Percentiles rank a stretch among this genome's conserved stretches.
Conservation (phyloP, 164 flowering plant genomes). For the Liquidambar formosana region DNA sequence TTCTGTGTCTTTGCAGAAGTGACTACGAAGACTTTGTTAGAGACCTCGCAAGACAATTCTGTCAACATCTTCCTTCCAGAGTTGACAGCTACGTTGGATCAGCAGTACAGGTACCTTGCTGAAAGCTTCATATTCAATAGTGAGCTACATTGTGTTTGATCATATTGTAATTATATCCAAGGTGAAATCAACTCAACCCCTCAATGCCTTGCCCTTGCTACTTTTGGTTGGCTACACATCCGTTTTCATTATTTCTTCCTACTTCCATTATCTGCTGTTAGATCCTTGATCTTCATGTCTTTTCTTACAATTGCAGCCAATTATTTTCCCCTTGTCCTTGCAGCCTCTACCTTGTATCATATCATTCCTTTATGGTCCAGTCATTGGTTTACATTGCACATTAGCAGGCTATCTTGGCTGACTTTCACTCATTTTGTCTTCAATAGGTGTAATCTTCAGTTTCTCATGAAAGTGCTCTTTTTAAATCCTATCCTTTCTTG, state of each 20-base stretch:
- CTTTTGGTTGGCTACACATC: no score
- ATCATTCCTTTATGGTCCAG: no score
- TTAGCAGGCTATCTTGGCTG: no score
- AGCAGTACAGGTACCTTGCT: slow-evolving; percentile 61
- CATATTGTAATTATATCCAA: background rate
- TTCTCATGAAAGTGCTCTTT: no score
- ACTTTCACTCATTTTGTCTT: no score
- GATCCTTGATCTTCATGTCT: background rate
- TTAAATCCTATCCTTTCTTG: no score
- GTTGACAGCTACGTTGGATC: slow-evolving; percentile 75
- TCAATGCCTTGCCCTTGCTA: background rate
- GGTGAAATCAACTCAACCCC: background rate
- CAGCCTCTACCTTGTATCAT: no score
- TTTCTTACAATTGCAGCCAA: no score
- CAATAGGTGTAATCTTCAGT: no score
- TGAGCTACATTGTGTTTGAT: background rate
- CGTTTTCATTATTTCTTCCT: background rate
- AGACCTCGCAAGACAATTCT: slow-evolving; percentile 64
- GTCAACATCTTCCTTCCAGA: slow-evolving; percentile 55
- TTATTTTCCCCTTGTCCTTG: no score
- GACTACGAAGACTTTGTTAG: slow-evolving; percentile 83
- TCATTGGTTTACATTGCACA: no score
- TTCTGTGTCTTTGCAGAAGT: slow-evolving; percentile 51
- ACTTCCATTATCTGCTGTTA: background rate
- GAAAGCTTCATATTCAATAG: background rate